Evolutionary conservation across 2,329 filamentous ascomycete genomes (phyloP), one percentile per base, ranked within the genome.

Genomic region (Cordyceps javanica): DNA sequence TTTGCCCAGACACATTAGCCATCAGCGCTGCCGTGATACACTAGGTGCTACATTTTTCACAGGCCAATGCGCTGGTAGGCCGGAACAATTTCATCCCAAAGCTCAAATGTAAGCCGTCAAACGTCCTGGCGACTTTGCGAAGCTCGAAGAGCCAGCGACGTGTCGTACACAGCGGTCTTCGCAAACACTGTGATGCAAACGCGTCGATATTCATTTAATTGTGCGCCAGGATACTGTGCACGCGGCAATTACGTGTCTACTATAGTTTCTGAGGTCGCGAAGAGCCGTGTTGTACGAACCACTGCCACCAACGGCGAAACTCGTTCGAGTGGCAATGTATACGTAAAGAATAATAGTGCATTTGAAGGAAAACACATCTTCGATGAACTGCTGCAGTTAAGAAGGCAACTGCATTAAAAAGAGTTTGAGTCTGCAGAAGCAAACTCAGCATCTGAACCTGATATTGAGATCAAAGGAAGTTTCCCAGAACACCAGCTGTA

Each of bases 11-110:
- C 21, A 28, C 44, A n/a, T 49, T 34, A 19, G 36, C 45, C 46
- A 39, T 36, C 19, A 42, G 25, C 19, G 26, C 55, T 51, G 44
- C 28, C 36, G 30, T 57, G 56, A 60, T 52, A 30, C 56, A 54
- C 56, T 48, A 48, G 42, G 30, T 55, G 21, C 38, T 19, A 53
- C 41, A 19, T 28, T 58, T 46, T 49, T 30, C 41, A 25, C n/a
- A 42, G 14, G 21, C 10, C 14, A 34, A 49, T 49, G 14, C 26
- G 38, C 45, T 30, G 3, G 44, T 25, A 42, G 48, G n/a, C 25
- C 28, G 7, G 16, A 32, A 19, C 34, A 48, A 26, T 45, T 44
- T 34, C 41, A 14, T 45, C 41, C 10, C 42, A 41, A 6, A 8
- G 26, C n/a, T 49, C 28, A 45, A 45, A 52, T 52, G 21, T 7